phyloP scores from a whole-genome alignment of 441 rosid species.

The Croton setiger region DNA sequence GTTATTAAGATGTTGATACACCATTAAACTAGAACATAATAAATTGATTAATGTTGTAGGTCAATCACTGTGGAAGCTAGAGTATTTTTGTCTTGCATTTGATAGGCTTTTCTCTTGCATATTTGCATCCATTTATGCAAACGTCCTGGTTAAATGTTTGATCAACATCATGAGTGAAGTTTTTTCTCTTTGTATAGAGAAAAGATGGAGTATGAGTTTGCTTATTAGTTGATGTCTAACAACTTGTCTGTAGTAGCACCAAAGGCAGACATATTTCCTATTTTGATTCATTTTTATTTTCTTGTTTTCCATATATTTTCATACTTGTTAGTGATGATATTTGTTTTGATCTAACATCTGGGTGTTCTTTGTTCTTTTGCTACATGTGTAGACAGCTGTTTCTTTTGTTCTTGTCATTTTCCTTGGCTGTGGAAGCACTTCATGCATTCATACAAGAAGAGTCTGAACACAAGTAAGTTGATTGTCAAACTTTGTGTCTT shows the following conservation, averaged over 20 bases:
- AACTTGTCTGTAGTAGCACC: not conserved
- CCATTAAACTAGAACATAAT: not conserved
- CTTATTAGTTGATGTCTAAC: not conserved
- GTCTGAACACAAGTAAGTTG: slow-evolving; percentile 92
- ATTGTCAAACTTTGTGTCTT: slow-evolving; percentile 4
- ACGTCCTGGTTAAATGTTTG: not conserved
- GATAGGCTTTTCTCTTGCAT: not conserved
- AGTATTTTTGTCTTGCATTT: not conserved
- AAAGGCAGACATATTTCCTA: not conserved
- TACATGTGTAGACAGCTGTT: slow-evolving; percentile 96
- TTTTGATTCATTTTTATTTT: not conserved
- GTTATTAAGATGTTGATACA: not conserved
- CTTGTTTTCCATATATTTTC: not conserved
- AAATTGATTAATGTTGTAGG: not conserved
- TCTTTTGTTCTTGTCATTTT: slow-evolving; percentile 97
- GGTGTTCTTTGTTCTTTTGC: slow-evolving; percentile 44
- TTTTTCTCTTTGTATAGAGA: not conserved
- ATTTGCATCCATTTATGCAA: not conserved
- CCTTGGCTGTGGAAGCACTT: slow-evolving; percentile 95
- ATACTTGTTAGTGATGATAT: not conserved
- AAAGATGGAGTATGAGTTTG: not conserved
- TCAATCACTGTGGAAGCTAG: not conserved
- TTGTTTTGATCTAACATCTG: slow-evolving; percentile 36
- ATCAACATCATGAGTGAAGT: not conserved
- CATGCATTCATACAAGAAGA: slow-evolving; percentile 98